Base-by-base conservation (phyloP, 2,329 filamentous ascomycete species). In the Sporothrix globosa region DNA sequence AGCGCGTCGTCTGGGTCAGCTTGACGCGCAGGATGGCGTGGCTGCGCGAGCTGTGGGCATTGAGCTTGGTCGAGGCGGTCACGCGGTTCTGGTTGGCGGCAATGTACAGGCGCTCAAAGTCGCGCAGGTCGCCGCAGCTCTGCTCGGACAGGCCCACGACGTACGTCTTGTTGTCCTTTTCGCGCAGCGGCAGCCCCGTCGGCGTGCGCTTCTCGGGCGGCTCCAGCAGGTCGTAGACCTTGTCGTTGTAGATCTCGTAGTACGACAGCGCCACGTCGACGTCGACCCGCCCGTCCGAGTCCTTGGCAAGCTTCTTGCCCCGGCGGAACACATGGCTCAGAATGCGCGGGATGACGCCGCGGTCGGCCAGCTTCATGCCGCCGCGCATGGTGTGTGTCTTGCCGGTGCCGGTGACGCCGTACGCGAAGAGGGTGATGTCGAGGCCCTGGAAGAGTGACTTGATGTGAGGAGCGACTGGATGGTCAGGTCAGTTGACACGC, bases 381-480 rank as follows among this genome's bases (percentile, higher is more conserved):
- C 94, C 94, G 74, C 94, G 90, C 93, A 97, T 97, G 2, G 94
- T 97, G 81, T 97, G 92, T 72, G 94, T 97, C 82, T 97, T 97
- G 70, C 94, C 94, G 0, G 93, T 97, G 61, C 94, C 94, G 0
- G 94, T 97, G 72, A 95, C 92, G 72, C 94, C 94, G 78, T 97
- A 97, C 39, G 94, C 93, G 77, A 97, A 97, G 70, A 97, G 88
- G 13, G 93, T 97, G 54, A 95, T 88, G 81, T 96, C 92, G 77
- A 93, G 89, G 71, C 92, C 96, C 80, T 90, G 90, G 82, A 98
- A 97, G 11, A 98, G 88, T 69, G 96, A 91, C 79, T 97, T 97
- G 73, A 97, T 85, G 67, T 94, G 93, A 1, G 95, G 93, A 53
- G 92, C 86, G 75, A 98, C 94, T 97, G 79, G 6, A 13, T 39